phyloP scores from a whole-genome alignment of 2,329 filamentous ascomycete genomes.

The Hirsutella rhossiliensis region DNA sequence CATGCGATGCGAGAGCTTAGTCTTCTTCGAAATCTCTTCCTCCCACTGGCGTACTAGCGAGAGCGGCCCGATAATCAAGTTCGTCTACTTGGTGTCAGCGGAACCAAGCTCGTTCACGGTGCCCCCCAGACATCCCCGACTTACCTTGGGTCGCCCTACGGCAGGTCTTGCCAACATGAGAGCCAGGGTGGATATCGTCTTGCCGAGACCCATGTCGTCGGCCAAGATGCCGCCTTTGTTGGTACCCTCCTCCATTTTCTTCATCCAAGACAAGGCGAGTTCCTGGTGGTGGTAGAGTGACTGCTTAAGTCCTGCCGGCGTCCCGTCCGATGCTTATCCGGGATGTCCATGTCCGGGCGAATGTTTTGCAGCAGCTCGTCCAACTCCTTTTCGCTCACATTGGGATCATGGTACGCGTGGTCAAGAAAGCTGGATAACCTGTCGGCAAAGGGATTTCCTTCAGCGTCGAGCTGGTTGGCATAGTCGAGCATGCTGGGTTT shows the following conservation, averaged over 20 bases:
- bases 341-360: conserved; percentile 55
- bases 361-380: conserved; percentile 61
- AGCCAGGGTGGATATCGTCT: conserved; percentile 75
- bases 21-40: conserved; percentile 60
- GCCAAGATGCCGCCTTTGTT: conserved; percentile 84
- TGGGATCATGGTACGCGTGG: conserved; percentile 23
- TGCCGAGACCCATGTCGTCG: conserved; percentile 89
- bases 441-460: conserved; percentile 23
- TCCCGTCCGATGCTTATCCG: conserved; percentile 52
- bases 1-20: conserved; percentile 46
- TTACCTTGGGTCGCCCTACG: conserved; percentile 23
- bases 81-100: conserved; percentile 46
- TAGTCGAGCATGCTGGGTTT: conserved; percentile 26
- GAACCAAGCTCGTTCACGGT: not conserved
- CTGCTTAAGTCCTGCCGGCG: conserved; percentile 55
- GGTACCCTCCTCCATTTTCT: conserved; percentile 62
- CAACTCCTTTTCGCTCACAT: conserved; percentile 48
- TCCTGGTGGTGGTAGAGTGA: conserved; percentile 73
- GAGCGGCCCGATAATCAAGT: conserved; percentile 71
- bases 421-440: conserved; percentile 21
- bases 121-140: conserved; percentile 30
- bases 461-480: conserved; percentile 18
- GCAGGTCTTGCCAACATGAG: conserved; percentile 61
- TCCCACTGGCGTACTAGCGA: conserved; percentile 77
- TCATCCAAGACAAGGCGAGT: conserved; percentile 73